Base-by-base conservation (phyloP, 2,329 filamentous ascomycete genomes). In the Sordariomycetes sp. region DNA sequence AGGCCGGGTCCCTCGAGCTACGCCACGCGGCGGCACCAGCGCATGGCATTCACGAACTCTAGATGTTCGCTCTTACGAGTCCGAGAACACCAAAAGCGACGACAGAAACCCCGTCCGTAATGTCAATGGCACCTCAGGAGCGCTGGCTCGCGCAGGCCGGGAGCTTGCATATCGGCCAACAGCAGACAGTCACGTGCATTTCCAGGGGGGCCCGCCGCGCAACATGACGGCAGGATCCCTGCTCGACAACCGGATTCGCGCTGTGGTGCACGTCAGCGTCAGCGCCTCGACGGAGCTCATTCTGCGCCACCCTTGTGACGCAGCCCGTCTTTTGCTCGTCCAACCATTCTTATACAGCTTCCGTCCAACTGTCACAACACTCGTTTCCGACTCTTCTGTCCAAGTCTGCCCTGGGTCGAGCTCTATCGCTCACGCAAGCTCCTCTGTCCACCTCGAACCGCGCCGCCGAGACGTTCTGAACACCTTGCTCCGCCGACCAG, bases 211-310 rank as follows among this genome's bases (percentile, higher is more conserved):
- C 20, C 20, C 45, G 22, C 12, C 45, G n/a, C 17, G 39, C 36
- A 17, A 15, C 15, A 45, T 45, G 39, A 45, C n/a, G 45, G 20
- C 45, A 50, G 22, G 20, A 22, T 24, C 22, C 45, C 22, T 50
- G 22, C 45, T 13, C 36, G 36, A 13, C 17, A 17, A 39, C 45
- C n/a, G 45, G 45, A 45, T 50, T 22, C 20, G 34, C 13, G 8
- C 36, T 24, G 52, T 54, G 53, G 53, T 42, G 52, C 52, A 53
- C 54, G 60, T 62, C 57, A 65, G 62, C 58, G 28, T 32, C 28
- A 45, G 65, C 65, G 63, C 62, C 64, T 63, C 45, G 53, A 32
- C 52, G 62, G 62, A 64, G 62, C 66, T 67, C 64, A 3, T 39
- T n/a, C 35, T 34, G 52, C 52, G 52, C 52, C 52, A 53, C 28